These are phyloP conservation scores for Solanum sejunctum DNA, from an alignment of 257 asterid genomes.

Conservation along the genomic window DNA sequence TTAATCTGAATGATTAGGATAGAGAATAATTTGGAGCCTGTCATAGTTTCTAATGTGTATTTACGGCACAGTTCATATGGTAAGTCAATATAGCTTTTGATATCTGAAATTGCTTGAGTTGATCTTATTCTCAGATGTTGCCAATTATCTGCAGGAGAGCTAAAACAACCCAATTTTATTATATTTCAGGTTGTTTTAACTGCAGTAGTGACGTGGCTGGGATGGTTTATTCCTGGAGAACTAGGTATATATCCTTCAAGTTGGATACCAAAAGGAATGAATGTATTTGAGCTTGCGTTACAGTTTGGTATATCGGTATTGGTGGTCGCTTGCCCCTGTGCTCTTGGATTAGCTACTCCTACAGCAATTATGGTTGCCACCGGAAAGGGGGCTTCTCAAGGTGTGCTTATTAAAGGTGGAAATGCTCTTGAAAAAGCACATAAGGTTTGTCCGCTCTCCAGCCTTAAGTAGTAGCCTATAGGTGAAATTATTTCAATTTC, in stretches of 20 bases:
- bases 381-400: constrained; percentile 94
- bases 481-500: neutral
- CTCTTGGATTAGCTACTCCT: constrained; percentile 95
- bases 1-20: neutral
- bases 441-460: constrained; percentile 36
- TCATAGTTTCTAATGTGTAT: neutral
- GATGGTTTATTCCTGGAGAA: constrained; percentile 77
- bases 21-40: neutral
- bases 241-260: constrained; percentile 51
- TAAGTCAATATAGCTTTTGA: neutral
- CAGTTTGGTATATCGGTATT: constrained; percentile 87
- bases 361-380: constrained; percentile 99
- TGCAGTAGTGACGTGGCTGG: constrained; percentile 72
- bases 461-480: neutral
- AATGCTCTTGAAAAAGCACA: constrained; percentile 91
- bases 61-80: neutral
- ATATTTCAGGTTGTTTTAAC: constrained; percentile 59
- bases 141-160: neutral
- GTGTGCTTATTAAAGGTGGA: constrained; percentile 94
- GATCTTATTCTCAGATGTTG: neutral
- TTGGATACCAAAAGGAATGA: constrained; percentile 88
- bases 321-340: constrained; percentile 99
- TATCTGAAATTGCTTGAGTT: neutral
- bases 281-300: constrained; percentile 82
- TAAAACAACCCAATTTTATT: neutral